Evolutionary conservation across 495 filamentous ascomycete genomes (phyloP).

Genomic region (Talaromyces wortmannii): DNA sequence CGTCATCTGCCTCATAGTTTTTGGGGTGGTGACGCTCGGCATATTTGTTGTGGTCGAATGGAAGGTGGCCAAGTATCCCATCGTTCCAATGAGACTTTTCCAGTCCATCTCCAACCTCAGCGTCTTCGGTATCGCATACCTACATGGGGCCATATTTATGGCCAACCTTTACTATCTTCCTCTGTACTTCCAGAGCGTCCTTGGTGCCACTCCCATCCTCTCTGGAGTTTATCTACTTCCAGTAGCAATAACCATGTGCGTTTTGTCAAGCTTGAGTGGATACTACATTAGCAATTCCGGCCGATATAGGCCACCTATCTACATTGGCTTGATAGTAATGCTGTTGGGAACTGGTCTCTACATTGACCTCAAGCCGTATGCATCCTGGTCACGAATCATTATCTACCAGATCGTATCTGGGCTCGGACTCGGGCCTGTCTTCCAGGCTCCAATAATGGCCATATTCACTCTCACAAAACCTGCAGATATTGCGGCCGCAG

Average conservation of each 20-base stretch:
- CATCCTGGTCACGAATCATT: constrained; percentile 44
- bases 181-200: constrained; percentile 70
- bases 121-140: constrained; percentile 47
- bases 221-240: constrained; percentile 78
- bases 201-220: constrained; percentile 62
- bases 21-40: constrained; percentile 48
- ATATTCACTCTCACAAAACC: constrained; percentile 44
- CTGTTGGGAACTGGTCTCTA: constrained; percentile 48
- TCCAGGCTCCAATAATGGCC: constrained; percentile 53
- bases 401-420: constrained; percentile 47
- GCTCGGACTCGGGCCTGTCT: constrained; percentile 47
- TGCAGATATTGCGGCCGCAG: constrained; percentile 44
- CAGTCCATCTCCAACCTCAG: constrained; percentile 46
- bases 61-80: constrained; percentile 59
- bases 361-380: constrained; percentile 38
- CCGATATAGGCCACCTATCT: constrained; percentile 41
- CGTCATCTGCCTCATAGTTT: constrained; percentile 66
- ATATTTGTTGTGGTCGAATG: constrained; percentile 61
- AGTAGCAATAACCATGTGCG: constrained; percentile 60
- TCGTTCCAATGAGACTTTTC: constrained; percentile 65
- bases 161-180: constrained; percentile 68
- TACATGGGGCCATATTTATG: constrained; percentile 70
- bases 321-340: constrained; percentile 42
- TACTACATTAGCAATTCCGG: constrained; percentile 67
- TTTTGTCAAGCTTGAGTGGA: constrained; percentile 55